These are phyloP conservation scores for Xylaria hypoxylon DNA, from an alignment of 2,329 filamentous ascomycete genomes.

Conservation along the genomic window DNA sequence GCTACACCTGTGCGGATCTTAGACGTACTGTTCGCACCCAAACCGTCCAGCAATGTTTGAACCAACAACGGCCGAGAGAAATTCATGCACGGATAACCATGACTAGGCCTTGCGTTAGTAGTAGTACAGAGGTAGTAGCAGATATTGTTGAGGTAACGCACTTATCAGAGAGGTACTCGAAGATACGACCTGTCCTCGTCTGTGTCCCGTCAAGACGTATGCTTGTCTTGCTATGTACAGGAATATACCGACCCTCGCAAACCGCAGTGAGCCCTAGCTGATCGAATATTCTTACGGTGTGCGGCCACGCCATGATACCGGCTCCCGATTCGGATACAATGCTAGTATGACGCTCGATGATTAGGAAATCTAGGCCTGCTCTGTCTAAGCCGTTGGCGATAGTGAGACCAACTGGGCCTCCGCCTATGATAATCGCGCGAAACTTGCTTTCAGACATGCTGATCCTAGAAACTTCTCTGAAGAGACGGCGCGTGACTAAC, in stretches of 20 bases:
- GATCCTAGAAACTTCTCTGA: not conserved
- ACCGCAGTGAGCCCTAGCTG: conserved; percentile 31
- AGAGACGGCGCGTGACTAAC: not conserved
- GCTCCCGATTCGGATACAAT: conserved; percentile 33
- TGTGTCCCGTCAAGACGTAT: conserved; percentile 26
- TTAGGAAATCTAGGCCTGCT: conserved; percentile 32
- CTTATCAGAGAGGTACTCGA: conserved; percentile 21
- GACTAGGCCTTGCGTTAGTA: conserved; percentile 21
- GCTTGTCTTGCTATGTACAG: conserved; percentile 17
- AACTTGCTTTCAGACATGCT: conserved; percentile 30
- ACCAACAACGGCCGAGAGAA: conserved; percentile 31
- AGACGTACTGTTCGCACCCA: not conserved
- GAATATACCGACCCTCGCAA: conserved; percentile 33
- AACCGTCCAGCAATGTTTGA: conserved; percentile 27
- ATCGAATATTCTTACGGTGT: conserved; percentile 31
- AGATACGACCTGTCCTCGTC: conserved; percentile 9
- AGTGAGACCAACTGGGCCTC: conserved; percentile 32
- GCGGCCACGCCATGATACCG: conserved; percentile 34
- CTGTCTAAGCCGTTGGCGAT: conserved; percentile 34
- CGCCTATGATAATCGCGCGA: conserved; percentile 37
- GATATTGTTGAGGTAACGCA: not conserved
- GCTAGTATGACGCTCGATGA: conserved; percentile 30
- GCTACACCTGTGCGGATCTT: conserved; percentile 29
- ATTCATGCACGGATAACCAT: conserved; percentile 37
- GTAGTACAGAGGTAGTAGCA: not conserved